Percentiles rank a stretch among this genome's conserved stretches.
These are phyloP conservation scores for Musa itinerans DNA, from an alignment of 176 grass and related monocot genomes.

Conservation along the genomic window DNA sequence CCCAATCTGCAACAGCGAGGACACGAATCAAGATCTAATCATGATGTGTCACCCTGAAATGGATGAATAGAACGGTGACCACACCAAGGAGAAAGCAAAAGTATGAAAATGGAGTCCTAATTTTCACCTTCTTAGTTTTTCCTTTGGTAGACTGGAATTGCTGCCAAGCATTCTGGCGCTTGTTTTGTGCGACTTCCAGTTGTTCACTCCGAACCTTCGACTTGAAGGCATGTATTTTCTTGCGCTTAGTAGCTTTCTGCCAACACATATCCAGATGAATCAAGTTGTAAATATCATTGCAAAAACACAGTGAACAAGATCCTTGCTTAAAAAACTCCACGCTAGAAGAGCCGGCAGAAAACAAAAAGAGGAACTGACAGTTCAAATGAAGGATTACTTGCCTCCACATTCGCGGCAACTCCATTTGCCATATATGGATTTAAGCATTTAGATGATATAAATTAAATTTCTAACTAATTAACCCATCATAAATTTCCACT, in stretches of 20 bases:
- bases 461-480: background rate
- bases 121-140: slow-evolving; percentile 81
- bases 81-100: background rate
- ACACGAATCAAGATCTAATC: background rate
- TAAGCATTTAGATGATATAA: background rate
- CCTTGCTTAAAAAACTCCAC: background rate
- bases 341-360: background rate
- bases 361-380: background rate
- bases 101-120: background rate
- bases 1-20: slow-evolving; percentile 47
- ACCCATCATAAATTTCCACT: too few relatives aligned
- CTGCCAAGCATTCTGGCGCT: slow-evolving; percentile 94
- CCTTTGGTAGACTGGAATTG: slow-evolving; percentile 93
- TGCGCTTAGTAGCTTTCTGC: slow-evolving; percentile 84
- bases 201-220: slow-evolving; percentile 88
- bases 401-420: too few relatives aligned
- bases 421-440: background rate
- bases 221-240: slow-evolving; percentile 99
- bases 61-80: background rate
- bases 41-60: background rate
- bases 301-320: background rate
- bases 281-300: background rate
- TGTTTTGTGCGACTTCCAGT: slow-evolving; percentile 81
- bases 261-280: slow-evolving; percentile 9
- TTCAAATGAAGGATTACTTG: too few relatives aligned